Evolutionary conservation across 1,284 basidiomycete genomes (phyloP).

Genomic region (Puccinia sorghi): DNA sequence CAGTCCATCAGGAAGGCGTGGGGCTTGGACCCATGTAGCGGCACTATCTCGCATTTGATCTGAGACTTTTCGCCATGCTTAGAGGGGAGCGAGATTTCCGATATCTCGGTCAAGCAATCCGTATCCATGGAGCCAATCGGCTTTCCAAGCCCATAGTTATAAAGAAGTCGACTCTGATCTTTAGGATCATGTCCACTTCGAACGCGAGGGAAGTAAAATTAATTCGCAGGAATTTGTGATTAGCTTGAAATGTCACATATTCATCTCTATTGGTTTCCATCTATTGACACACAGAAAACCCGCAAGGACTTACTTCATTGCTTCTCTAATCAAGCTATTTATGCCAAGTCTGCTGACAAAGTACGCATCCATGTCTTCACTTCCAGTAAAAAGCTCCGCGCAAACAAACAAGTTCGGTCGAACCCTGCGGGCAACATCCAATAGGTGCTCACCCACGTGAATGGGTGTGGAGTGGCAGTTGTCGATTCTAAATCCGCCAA

Average conservation of each 20-base stretch:
- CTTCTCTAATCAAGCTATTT: constrained; percentile 87
- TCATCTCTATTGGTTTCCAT: constrained; percentile 62
- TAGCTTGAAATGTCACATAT: constrained; percentile 66
- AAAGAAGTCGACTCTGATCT: constrained; percentile 61
- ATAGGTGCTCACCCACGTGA: constrained; percentile 84
- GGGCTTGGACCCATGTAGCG: constrained; percentile 77
- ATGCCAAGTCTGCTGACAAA: constrained; percentile 88
- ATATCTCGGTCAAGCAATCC: constrained; percentile 69
- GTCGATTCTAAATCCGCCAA: constrained; percentile 95
- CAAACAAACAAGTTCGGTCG: constrained; percentile 93
- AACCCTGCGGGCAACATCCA: constrained; percentile 83
- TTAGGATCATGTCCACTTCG: constrained; percentile 30
- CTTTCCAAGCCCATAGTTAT: constrained; percentile 83
- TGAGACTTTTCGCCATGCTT: neutral
- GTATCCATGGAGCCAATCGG: constrained; percentile 91
- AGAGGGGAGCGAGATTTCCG: constrained; percentile 65
- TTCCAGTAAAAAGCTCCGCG: constrained; percentile 95
- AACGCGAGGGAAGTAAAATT: neutral
- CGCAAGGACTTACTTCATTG: constrained; percentile 69
- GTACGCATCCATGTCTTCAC: constrained; percentile 83
- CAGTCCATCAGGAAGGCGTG: constrained; percentile 91
- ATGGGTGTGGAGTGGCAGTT: constrained; percentile 98
- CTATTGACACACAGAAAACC: constrained; percentile 64
- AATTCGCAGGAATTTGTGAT: constrained; percentile 20
- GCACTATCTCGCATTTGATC: constrained; percentile 67